Evolutionary conservation across 306 rosid species (phyloP), one percentile per base, ranked within the genome.

Genomic region (Inga leiocalycina): DNA sequence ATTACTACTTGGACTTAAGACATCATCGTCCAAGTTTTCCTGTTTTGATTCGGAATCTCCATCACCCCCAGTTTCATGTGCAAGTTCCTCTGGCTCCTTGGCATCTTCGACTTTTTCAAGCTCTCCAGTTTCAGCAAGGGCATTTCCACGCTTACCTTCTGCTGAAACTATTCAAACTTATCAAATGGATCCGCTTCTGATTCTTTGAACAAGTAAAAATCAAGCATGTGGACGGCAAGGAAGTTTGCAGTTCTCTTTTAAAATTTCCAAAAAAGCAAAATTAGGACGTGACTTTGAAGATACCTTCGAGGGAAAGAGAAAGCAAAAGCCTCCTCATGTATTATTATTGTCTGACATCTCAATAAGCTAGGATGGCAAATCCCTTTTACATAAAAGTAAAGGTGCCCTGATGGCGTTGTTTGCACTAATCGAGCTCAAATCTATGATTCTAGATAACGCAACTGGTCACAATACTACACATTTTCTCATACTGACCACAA

Each of bases 31-130:
- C 77, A 30, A 70, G 44, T 71, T 80, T 72, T 88, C 93, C 86
- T 88, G 90, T 76, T 91, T 89, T 78, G 84, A 81, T 79, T 90
- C 94, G 15, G 87, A 78, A 87, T 80, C 92, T 64, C 30, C 81
- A 79, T 85, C 80, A 82, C 84, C 75, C 51, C 75, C 90, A 22
- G 86, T 84, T 66, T 81, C 79, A 74, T 90, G 79, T 51, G 85
- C 66, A 79, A 78, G 77, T 79, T 91, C 95, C 74, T 57, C 88
- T 15, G 79, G 83, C 86, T 88, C 98, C 86, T 90, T 88, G 81
- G 80, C 84, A 79, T 88, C 98, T 70, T 82, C 82, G 78, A 78
- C 85, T 85, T 93, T 97, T 69, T 76, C 86, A 80, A 79, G 56
- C 30, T 80, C 85, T 73, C 90, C 95, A 12, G 74, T 86, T 83